Evolutionary conservation across 768 basidiomycete species (phyloP), one percentile per base, ranked within the genome.

Genomic region (Podaxis sp.): DNA sequence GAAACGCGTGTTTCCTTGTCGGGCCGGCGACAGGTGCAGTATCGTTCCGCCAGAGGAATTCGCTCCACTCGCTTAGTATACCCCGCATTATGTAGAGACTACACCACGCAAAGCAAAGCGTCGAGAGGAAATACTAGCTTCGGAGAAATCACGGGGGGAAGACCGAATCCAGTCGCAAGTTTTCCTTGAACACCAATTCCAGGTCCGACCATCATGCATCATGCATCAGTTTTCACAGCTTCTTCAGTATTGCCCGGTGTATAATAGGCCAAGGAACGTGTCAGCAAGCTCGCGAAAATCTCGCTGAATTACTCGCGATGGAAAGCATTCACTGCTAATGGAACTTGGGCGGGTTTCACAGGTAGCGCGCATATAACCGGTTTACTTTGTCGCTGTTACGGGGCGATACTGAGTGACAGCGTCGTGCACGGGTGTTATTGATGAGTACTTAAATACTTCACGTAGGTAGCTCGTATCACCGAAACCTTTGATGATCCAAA

Each of bases 81-180:
- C 28, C 53, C 13, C 19, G 19, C 46, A 26, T 8, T 48, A 44
- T 24, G 26, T 28, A 9, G 12, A 46, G 24, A 3, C 9, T 33
- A 33, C 33, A 33, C 33, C 33, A 33, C 8, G 1, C 7, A 36
- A 4, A 56, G 36, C 4, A 11, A 22, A 26, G 13, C 19, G 26
- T 19, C 36, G 26, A 4, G 46, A 40, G 46, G 33, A 28, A 22
- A 8, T 39, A 26, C 13, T 38, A 33, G 22, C 17, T 17, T 40
- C 61, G 61, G 61, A 46, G 54, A 57, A 63, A 63, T 22, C 36
- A 28, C 61, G 61, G 61, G 22, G 30, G 30, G 51, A 38, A 17
- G 26, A 11, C 17, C 26, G 12, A 53, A 12, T 52, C 33, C 36
- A 40, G 28, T 39, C 26, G 46, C 40, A 55, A 17, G 28, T 38